Conservation (phyloP, 257 asterid genomes). For the Plectranthus barbatus region DNA sequence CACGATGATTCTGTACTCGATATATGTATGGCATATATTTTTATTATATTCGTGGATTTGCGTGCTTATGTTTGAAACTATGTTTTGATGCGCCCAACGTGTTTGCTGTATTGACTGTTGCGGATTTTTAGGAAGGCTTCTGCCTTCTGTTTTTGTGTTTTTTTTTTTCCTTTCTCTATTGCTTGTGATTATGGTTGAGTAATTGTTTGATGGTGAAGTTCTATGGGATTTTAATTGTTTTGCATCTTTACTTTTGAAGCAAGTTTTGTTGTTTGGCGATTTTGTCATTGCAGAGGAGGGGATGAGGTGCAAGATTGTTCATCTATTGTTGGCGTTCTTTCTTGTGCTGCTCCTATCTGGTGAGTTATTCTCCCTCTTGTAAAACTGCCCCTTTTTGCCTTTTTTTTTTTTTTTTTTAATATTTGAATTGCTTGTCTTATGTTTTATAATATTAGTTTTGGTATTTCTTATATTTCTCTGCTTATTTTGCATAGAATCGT, state of each 20-base stretch:
- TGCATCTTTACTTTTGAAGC: background rate
- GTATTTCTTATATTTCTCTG: background rate
- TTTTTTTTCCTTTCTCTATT: background rate
- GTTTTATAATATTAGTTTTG: background rate
- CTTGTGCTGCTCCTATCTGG: slow-evolving; percentile 52
- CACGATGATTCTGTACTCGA: slow-evolving; percentile 46
- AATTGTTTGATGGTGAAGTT: slow-evolving; percentile 3
- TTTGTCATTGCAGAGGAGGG: slow-evolving; percentile 22
- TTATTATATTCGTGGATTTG: background rate
- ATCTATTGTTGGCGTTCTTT: slow-evolving; percentile 24
- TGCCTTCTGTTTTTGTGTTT: background rate
- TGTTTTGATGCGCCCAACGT: slow-evolving; percentile 14
- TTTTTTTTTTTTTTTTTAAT: too few species aligned
- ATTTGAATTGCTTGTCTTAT: background rate
- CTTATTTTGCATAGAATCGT: background rate
- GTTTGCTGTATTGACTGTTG: slow-evolving; percentile 11
- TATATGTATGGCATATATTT: slow-evolving; percentile 8
- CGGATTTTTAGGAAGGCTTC: slow-evolving; percentile 9
- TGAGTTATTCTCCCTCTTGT: slow-evolving; percentile 20
- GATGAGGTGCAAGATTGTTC: slow-evolving; percentile 36
- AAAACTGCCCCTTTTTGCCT: background rate
- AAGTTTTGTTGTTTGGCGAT: slow-evolving; percentile 16
- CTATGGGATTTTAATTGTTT: background rate
- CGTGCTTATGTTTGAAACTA: slow-evolving; percentile 7
- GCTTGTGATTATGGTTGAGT: background rate